Evolutionary conservation across 192 early-diverging fungal genomes (phyloP), one percentile per base, ranked within the genome.

Genomic region (Blastocladiella britannica): DNA sequence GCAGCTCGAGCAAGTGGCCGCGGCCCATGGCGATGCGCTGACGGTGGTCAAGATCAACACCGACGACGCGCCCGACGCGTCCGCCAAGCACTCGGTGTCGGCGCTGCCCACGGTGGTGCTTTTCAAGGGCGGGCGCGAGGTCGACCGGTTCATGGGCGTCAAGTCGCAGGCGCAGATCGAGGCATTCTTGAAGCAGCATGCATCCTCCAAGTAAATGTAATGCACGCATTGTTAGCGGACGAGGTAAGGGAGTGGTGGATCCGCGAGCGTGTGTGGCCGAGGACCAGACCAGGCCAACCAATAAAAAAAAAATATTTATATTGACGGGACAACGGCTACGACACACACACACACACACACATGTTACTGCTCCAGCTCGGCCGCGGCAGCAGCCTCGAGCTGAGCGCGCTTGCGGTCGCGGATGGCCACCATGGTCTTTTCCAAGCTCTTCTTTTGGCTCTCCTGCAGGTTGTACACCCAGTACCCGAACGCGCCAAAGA

Each of bases 1-100:
- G 4, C 31, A 57, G 22, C 59, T 73, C 28, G 47, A 60, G 23
- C 56, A 71, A 31, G 54, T 55, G 4, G 62, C 69, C 29, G 28
- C 53, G 23, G 60, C 55, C 22, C 29, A 64, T 28, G 60, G 52
- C 9, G 66, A 73, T 47, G 59, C 66, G 2, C 52, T 70, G 26
- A 1, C 37, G 37, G 55, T 73, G 25, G 66, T 73, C 53, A 73
- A 73, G 43, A 60, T 73, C 9, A 57, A 73, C 43, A 56, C 66
- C 26, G 72, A 73, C 54, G 62, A 65, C 28, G 54, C 55, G n/a
- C 31, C 56, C 24, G 30, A 61, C 5, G 58, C 57, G 20, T 69
- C 70, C 15, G 62, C 55, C 1, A 58, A 66, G 58, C 58, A 72
- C 28, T 27, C 60, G 58, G 64, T 68, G 47, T 43, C 56, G 26